Base-by-base conservation (phyloP, 163 green algal species). In the Trebouxia gelatinosa region DNA sequence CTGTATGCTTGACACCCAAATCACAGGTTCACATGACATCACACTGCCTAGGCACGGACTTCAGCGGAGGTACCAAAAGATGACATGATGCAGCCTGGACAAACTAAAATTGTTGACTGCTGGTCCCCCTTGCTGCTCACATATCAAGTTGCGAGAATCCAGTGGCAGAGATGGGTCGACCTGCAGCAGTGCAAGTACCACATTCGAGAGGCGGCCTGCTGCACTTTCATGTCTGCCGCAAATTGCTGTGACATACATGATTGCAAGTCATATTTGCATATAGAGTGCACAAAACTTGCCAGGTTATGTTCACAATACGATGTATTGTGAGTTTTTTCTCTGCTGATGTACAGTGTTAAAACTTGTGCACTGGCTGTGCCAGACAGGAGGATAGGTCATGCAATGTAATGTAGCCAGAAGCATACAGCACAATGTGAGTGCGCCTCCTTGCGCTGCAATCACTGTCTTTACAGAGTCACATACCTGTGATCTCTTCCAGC, bases 401-500 rank as follows among this genome's bases (percentile, higher is more conserved):
- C 43, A 62, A 31, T 62, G 51, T 9, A 62, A 62, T 1, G 21
- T 9, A 32, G 51, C 51, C 31, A 26, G 19, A 31, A 54, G 29
- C 29, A 5, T 37, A 23, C 58, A 17, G 58, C 11, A 35, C n/a
- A 37, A 67, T 67, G 21, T 38, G 38, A 16, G 37, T 54, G 11
- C 9, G 43, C 13, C 43, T 23, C 43, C 9, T 54, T 19, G 19
- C 57, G 37, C 57, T 34, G 23, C 39, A 7, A 6, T n/a, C n/a
- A n/a, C n/a, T n/a, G n/a, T n/a, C n/a, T n/a, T n/a, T n/a, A 17
- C 26, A 1, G 5, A 43, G 1, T 29, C 13, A n/a, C 31, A 21
- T 54, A 72, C 68, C 68, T 46, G 68, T 76, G 40, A 76, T 28
- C 29, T 76, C n/a, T 34, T 76, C 68, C 9, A 76, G 28, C 43